Base-by-base conservation (phyloP, 2,329 filamentous ascomycete genomes). In the Magnaporthales sp. region DNA sequence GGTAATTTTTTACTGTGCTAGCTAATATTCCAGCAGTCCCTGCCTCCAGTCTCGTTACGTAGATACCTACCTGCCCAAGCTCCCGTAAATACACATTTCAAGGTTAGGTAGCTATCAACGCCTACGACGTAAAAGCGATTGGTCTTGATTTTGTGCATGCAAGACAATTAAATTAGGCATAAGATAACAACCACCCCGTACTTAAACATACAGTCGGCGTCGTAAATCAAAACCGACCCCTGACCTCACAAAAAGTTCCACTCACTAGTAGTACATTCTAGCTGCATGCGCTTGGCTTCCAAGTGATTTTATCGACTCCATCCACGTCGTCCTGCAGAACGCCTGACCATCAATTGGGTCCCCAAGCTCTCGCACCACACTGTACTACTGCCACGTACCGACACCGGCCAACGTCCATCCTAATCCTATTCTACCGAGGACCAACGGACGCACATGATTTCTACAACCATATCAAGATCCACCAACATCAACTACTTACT, bases 271-370 rank as follows among this genome's bases (percentile, higher is more conserved):
- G 38, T 60, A 60, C 56, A 60, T 27, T 60, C 24, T 60, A 60
- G 56, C 56, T 60, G 56, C 56, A 60, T 60, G 56, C 56, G 26
- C 56, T 60, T 60, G 56, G 56, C 24, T 60, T 29, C 56, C 56
- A 60, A 60, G 56, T 60, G 56, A 60, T 60, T 60, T 27, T 60
- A 60, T 60, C 56, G 15, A 60, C 56, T 27, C 56, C 54, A 27
- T 60, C 56, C 56, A 60, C 56, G 56, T 60, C 26, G 56, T 29
- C 56, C 56, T 24, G 56, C 56, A 60, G 24, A 15, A 60, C 56
- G 56, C 56, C 56, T 60, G 56, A 60, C 56, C 56, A 58, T 26
- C 56, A 60, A 60, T 60, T 60, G 56, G 29, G 24, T 60, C 24
- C 15, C 56, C 22, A 60, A 27, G 24, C 13, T 60, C 22, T 60